Conservation (phyloP, 2,329 filamentous ascomycete species). For the Pleomassaria siparia region DNA sequence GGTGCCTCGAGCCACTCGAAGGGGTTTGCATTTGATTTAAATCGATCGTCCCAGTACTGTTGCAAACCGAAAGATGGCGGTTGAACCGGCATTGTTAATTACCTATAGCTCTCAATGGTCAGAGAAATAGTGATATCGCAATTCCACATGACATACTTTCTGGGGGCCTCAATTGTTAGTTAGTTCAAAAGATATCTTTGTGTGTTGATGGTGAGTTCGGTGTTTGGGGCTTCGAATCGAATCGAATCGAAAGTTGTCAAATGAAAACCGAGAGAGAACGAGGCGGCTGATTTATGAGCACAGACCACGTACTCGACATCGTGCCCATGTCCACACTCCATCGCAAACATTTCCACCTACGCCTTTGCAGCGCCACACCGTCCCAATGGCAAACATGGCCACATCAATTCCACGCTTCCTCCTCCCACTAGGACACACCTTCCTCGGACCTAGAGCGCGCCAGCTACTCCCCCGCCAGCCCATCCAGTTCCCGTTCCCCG, state of each 20-base stretch:
- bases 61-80: conserved; percentile 38
- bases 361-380: not conserved
- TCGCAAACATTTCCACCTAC: conserved; percentile 4
- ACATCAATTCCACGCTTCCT: conserved; percentile 40
- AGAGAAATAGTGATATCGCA: too few species aligned
- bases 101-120: not conserved
- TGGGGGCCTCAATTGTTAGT: conserved; percentile 7
- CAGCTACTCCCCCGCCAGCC: conserved; percentile 13
- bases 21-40: conserved; percentile 32
- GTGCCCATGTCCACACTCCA: not conserved
- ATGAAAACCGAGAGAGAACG: not conserved
- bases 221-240: not conserved
- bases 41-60: conserved; percentile 43
- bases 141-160: too few species aligned
- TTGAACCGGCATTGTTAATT: conserved; percentile 19
- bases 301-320: conserved; percentile 6
- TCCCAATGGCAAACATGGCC: conserved; percentile 32
- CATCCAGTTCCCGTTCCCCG: conserved; percentile 1
- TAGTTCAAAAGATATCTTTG: not conserved
- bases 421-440: conserved; percentile 27
- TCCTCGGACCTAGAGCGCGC: conserved; percentile 24
- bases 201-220: conserved; percentile 17
- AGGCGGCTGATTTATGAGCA: not conserved
- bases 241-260: not conserved
- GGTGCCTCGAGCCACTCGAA: conserved; percentile 44